phyloP scores from a whole-genome alignment of 768 basidiomycete genomes.

The Suillus hirtellus region DNA sequence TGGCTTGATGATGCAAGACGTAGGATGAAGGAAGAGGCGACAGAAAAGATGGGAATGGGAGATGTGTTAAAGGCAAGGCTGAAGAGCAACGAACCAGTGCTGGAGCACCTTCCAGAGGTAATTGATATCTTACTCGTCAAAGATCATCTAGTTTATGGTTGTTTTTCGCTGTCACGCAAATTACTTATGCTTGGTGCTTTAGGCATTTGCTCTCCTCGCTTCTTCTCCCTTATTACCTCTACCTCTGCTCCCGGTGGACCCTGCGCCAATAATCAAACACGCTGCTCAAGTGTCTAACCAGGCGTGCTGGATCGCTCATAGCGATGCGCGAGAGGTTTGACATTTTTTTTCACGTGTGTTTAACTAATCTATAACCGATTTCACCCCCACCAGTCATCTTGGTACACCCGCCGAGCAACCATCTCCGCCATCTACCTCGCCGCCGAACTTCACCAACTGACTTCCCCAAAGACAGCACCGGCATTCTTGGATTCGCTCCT shows the following conservation, averaged over 20 bases:
- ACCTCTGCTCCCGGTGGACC: conserved; percentile 53
- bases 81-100: conserved; percentile 65
- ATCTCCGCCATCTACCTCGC: conserved; percentile 69
- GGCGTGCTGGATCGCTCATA: conserved; percentile 61
- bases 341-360: neutral
- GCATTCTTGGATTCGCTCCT: conserved; percentile 69
- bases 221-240: conserved; percentile 38
- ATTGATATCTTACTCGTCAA: neutral
- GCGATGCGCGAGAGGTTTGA: conserved; percentile 58
- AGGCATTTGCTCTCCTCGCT: conserved; percentile 76
- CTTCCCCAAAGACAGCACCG: conserved; percentile 66
- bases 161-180: neutral
- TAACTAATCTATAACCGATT: neutral
- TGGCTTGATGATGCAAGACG: conserved; percentile 48
- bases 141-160: neutral
- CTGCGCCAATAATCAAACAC: conserved; percentile 60
- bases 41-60: conserved; percentile 37
- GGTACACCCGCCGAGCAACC: conserved; percentile 71
- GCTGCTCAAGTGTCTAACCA: conserved; percentile 63
- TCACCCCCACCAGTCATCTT: conserved; percentile 48
- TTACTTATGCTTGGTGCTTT: neutral
- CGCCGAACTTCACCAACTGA: conserved; percentile 83
- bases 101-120: conserved; percentile 69
- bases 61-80: conserved; percentile 59
- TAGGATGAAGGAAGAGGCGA: conserved; percentile 42